A percentile compares a stretch with the other conserved stretches of the same genome.
Conservation (phyloP, 169 alveolate genomes). For the Amoebophrya sp. region DNA sequence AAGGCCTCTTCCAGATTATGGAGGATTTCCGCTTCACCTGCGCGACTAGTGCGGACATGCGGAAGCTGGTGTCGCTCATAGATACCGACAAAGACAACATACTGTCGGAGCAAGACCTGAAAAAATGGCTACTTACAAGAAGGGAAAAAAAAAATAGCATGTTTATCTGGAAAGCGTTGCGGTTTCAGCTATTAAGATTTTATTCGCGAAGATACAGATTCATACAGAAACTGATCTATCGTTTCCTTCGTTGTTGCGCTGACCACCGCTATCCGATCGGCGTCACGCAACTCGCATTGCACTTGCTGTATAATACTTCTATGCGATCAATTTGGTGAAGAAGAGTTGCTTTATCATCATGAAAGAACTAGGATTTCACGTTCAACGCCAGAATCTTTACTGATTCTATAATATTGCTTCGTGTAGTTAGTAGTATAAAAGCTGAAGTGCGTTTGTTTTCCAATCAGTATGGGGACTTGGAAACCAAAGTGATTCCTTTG, state of each 20-base stretch:
- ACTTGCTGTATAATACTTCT: not conserved
- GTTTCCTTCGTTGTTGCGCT: no score
- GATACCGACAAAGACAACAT: not conserved
- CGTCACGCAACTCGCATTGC: not conserved
- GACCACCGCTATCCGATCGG: no score
- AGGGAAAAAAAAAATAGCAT: not conserved
- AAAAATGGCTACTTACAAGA: not conserved
- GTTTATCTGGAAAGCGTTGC: not conserved
- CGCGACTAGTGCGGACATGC: not conserved
- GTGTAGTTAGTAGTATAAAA: no score
- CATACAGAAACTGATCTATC: not conserved
- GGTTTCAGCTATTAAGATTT: not conserved
- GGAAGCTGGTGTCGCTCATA: not conserved
- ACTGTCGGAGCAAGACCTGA: not conserved
- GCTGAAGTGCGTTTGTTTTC: no score
- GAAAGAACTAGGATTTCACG: no score
- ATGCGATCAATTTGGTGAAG: not conserved
- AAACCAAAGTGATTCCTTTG: no score
- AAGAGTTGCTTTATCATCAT: no score
- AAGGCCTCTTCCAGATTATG: not conserved
- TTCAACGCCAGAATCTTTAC: no score
- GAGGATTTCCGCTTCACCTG: not conserved
- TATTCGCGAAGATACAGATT: not conserved
- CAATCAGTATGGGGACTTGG: no score
- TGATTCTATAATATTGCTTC: no score